A percentile compares a stretch with the other conserved stretches of the same genome.
Conservation (phyloP, 140 eudicot genomes). For the Stevia rebaudiana region DNA sequence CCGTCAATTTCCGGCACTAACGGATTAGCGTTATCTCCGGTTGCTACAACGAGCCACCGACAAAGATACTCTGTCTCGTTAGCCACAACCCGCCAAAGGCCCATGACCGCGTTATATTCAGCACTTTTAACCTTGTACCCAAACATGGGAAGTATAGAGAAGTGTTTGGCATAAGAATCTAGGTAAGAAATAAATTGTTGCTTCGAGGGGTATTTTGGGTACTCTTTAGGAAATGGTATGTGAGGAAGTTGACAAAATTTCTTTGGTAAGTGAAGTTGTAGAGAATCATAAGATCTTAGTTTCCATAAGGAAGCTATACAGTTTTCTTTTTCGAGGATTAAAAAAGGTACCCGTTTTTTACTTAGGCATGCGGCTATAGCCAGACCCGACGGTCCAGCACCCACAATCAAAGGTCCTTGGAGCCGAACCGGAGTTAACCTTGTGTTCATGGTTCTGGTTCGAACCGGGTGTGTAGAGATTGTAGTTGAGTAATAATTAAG, state of each 20-base stretch:
- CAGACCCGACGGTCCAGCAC: conserved; percentile 40
- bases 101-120: conserved; percentile 6
- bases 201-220: conserved; percentile 30
- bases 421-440: conserved; percentile 8
- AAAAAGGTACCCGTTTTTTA: conserved; percentile 21
- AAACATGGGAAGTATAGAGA: conserved; percentile 28
- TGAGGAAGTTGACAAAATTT: conserved; percentile 32
- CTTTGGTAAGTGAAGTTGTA: conserved; percentile 39
- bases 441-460: not conserved
- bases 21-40: conserved; percentile 37
- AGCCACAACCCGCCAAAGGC: conserved; percentile 25
- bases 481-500: not conserved
- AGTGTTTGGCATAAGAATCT: conserved; percentile 34
- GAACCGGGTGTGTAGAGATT: conserved; percentile 8
- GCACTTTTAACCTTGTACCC: conserved; percentile 31
- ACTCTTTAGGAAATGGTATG: conserved; percentile 25
- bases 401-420: conserved; percentile 31
- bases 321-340: conserved; percentile 30
- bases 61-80: conserved; percentile 18
- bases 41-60: conserved; percentile 34
- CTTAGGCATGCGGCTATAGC: conserved; percentile 35
- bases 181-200: conserved; percentile 34
- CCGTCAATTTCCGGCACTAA: conserved; percentile 33
- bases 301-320: conserved; percentile 36
- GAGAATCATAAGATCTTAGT: conserved; percentile 28